Conservation (phyloP, 148 eudicot genomes). For the Vaccinium vitisidaea region DNA sequence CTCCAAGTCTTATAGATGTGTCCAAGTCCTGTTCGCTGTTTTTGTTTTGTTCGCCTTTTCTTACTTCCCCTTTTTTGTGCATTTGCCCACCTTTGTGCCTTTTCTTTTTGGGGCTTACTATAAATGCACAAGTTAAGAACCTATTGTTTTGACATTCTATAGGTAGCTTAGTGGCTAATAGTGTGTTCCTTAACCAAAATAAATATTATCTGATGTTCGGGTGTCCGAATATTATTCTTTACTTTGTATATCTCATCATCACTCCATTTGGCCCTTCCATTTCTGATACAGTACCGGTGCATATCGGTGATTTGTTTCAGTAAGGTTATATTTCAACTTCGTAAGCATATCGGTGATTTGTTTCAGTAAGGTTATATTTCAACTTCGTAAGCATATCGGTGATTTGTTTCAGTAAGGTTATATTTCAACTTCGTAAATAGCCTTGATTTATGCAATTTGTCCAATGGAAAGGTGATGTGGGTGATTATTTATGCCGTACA, state of each 20-base stretch:
- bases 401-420: neutral
- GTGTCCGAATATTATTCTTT: neutral
- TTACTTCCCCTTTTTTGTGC: neutral
- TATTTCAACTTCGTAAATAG: neutral
- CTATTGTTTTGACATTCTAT: neutral
- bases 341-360: too few relatives aligned
- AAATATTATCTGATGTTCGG: neutral
- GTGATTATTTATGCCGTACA: neutral
- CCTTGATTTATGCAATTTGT: neutral
- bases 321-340: neutral
- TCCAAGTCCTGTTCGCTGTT: neutral
- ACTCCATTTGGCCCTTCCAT: neutral
- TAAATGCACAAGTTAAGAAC: neutral
- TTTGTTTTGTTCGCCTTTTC: neutral
- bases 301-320: neutral
- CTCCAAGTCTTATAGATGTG: neutral
- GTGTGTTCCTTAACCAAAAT: neutral
- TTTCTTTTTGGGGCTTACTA: neutral
- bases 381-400: neutral
- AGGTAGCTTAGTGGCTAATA: neutral
- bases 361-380: neutral
- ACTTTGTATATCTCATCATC: neutral
- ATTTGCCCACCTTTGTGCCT: neutral
- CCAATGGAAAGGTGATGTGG: neutral
- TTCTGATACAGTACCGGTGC: neutral